Conservation (phyloP, 352 stramenopile species). For the Aphanomyces euteiches region DNA sequence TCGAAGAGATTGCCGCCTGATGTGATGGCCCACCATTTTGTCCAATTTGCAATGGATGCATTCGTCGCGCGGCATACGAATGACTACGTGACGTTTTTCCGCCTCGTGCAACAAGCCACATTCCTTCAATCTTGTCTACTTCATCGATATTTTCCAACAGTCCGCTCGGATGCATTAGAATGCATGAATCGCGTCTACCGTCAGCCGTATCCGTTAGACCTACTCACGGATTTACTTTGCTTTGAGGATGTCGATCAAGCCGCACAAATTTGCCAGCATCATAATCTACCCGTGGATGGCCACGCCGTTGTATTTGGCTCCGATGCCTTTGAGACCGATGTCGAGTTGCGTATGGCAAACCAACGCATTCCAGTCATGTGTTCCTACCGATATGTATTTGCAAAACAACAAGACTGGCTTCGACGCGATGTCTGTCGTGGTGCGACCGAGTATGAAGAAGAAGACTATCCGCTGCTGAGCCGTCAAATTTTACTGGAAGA, state of each 20-base stretch:
- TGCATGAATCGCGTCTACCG: constrained; percentile 76
- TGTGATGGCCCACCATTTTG: constrained; percentile 60
- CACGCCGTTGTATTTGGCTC: constrained; percentile 65
- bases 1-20: constrained; percentile 61
- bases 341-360: constrained; percentile 55
- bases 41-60: constrained; percentile 83
- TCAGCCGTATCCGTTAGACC: constrained; percentile 58
- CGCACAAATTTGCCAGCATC: constrained; percentile 54
- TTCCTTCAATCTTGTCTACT: constrained; percentile 81
- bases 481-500: constrained; percentile 67
- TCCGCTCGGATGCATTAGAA: constrained; percentile 65
- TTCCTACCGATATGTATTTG: constrained; percentile 66
- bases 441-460: constrained; percentile 68
- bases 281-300: constrained; percentile 59
- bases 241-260: constrained; percentile 81
- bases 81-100: constrained; percentile 83
- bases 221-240: constrained; percentile 64
- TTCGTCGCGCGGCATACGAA: constrained; percentile 82
- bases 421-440: constrained; percentile 72
- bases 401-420: constrained; percentile 72
- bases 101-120: constrained; percentile 61
- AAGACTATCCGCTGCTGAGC: constrained; percentile 71
- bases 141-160: constrained; percentile 74
- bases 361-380: constrained; percentile 49
- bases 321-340: constrained; percentile 68